Conservation (phyloP, 2,329 filamentous ascomycete genomes). For the Talaromyces rugulosus region DNA sequence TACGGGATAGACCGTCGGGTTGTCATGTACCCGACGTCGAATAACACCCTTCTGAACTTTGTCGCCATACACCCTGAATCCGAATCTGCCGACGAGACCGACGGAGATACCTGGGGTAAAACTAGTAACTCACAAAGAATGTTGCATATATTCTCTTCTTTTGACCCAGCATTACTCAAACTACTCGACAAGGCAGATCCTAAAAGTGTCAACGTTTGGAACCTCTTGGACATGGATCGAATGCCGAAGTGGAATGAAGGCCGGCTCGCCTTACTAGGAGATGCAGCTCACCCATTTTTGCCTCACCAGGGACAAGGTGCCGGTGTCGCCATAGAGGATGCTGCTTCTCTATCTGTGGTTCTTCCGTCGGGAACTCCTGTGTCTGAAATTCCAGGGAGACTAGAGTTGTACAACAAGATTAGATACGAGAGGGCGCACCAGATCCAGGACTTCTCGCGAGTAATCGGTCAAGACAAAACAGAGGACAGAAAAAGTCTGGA, state of each 20-base stretch:
- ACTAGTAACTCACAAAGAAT: neutral
- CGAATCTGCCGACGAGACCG: conserved; percentile 35
- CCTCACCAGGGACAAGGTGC: conserved; percentile 62
- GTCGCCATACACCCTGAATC: conserved; percentile 50
- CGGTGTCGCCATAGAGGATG: conserved; percentile 64
- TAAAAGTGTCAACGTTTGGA: conserved; percentile 53
- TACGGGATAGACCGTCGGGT: conserved; percentile 41
- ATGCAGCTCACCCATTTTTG: conserved; percentile 65
- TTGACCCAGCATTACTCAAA: conserved; percentile 38
- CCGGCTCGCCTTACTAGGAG: conserved; percentile 57
- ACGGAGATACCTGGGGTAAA: conserved; percentile 19
- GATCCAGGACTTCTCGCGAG: conserved; percentile 57
- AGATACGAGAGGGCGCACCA: conserved; percentile 54
- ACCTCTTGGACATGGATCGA: conserved; percentile 58
- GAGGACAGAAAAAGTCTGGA: conserved; percentile 4
- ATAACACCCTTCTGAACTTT: conserved; percentile 49
- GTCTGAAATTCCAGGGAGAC: neutral
- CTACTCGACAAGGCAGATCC: conserved; percentile 39
- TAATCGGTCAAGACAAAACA: conserved; percentile 46
- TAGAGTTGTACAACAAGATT: conserved; percentile 49
- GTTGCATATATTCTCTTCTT: conserved; percentile 21
- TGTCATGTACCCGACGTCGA: conserved; percentile 45
- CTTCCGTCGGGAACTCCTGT: conserved; percentile 41
- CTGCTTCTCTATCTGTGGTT: conserved; percentile 54
- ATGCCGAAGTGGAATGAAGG: conserved; percentile 54